Evolutionary conservation across 1,139 yeast genomes (phyloP), one percentile per base, ranked within the genome.

Genomic region (Nakaseomyces uthaithaninus): DNA sequence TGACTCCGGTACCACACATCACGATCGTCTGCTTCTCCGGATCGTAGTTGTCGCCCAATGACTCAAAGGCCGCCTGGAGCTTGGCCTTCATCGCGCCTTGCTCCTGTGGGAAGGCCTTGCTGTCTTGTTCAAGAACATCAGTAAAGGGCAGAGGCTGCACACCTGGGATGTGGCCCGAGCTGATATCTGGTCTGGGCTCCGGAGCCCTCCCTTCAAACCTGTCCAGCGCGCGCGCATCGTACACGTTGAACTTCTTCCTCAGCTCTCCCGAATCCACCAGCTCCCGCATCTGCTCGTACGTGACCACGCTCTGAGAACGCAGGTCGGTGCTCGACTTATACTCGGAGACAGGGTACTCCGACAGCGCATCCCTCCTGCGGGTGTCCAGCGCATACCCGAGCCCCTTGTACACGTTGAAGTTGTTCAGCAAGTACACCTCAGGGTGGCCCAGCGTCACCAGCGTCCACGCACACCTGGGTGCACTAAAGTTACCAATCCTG

Each of bases 1-100:
- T 80, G 35, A 89, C 96, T 37, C 97, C 97, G 1, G 95, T 80
- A 17, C 97, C 98, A 59, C 98, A 91, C 85, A 83, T 77, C 34
- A 80, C 84, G 42, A 91, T 77, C 15, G 84, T 74, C 8, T 82
- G 87, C 51, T 79, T 76, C 2, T 59, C 59, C 24, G 65, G 57
- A 3, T 75, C 59, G 52, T 74, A 69, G 3, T 35, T 38, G 17
- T 41, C 45, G 4, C 46, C 41, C 9, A 50, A 38, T 16, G 43
- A 41, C 7, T 39, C 30, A 17, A 56, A 41, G 3, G 49, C 51
- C 2, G 45, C 40, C 8, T 53, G 41, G 15, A 65, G 42, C 27
- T 42, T 42, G 12, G 41, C 42, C 18, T 50, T 42, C 47, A 54
- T 46, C 5, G 43, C 47, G 15, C 36, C 49, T 4, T 45, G 22